Percentiles rank a stretch among this genome's conserved stretches.
Evolutionary conservation across 169 alveolate genomes (phyloP).

Genomic region (Blepharisma undulans): DNA sequence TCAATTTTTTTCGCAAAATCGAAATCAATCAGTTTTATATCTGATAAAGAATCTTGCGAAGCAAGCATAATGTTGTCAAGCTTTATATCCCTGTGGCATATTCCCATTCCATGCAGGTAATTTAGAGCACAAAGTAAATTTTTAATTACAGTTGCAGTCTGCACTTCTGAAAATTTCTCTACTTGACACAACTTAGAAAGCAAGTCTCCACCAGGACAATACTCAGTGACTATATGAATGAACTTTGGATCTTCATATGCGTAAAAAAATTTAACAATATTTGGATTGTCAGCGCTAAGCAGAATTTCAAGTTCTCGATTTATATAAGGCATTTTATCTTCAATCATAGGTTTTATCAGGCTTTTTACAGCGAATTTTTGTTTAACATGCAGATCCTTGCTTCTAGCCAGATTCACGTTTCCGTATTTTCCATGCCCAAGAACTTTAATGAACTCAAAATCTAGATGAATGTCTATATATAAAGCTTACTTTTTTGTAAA

Average conservation of each 20-base stretch:
- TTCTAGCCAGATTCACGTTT: too few relatives aligned
- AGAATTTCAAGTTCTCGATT: slow-evolving; percentile 85
- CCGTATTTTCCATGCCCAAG: slow-evolving; percentile 4
- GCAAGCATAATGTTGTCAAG: slow-evolving; percentile 64
- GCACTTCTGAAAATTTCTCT: slow-evolving; percentile 52
- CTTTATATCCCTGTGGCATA: slow-evolving; percentile 72
- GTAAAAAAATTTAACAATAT: slow-evolving; percentile 60
- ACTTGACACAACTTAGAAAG: slow-evolving; percentile 54
- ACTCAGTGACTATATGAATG: slow-evolving; percentile 87
- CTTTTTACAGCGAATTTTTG: too few relatives aligned
- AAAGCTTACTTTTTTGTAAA: too few relatives aligned
- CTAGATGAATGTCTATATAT: neutral
- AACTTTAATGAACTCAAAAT: neutral
- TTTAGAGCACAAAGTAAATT: slow-evolving; percentile 63
- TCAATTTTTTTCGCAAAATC: slow-evolving; percentile 49
- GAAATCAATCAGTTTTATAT: slow-evolving; percentile 55
- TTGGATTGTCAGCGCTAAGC: slow-evolving; percentile 59
- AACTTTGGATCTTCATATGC: slow-evolving; percentile 74
- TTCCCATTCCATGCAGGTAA: slow-evolving; percentile 66
- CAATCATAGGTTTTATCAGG: too few relatives aligned
- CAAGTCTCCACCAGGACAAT: slow-evolving; percentile 28
- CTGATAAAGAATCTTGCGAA: slow-evolving; percentile 4
- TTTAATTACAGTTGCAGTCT: slow-evolving; percentile 51
- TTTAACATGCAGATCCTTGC: too few relatives aligned
- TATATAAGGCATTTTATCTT: too few relatives aligned